Evolutionary conservation across 2,329 filamentous ascomycete genomes (phyloP).

Genomic region (Cryphonectria japonica): DNA sequence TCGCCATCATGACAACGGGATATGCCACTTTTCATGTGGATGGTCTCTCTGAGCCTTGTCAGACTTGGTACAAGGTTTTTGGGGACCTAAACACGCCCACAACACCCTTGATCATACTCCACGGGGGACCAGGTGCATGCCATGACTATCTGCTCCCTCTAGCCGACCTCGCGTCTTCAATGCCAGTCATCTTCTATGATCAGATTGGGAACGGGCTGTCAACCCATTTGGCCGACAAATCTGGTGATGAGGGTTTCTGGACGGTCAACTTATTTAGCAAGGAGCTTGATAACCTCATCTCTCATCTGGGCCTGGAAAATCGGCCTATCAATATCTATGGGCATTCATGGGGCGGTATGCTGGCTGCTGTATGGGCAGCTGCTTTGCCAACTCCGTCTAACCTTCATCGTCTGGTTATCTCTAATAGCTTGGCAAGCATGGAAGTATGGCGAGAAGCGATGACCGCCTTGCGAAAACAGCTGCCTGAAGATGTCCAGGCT

Average conservation of each 20-base stretch:
- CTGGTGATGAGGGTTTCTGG: constrained; percentile 33
- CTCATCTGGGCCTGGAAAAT: constrained; percentile 27
- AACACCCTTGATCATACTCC: constrained; percentile 31
- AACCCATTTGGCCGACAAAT: constrained; percentile 51
- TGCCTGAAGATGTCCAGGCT: constrained; percentile 33
- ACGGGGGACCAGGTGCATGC: constrained; percentile 50
- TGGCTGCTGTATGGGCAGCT: constrained; percentile 22
- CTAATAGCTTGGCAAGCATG: constrained; percentile 39
- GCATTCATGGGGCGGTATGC: constrained; percentile 27
- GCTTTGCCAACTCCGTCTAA: constrained; percentile 23
- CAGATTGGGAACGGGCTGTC: constrained; percentile 55
- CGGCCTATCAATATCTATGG: constrained; percentile 30
- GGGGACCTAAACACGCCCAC: constrained; percentile 14
- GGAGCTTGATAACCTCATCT: constrained; percentile 34
- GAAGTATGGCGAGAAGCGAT: constrained; percentile 32
- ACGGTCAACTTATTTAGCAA: constrained; percentile 33
- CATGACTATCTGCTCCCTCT: constrained; percentile 48
- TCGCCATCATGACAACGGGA: constrained; percentile 11
- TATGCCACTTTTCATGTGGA: constrained; percentile 7
- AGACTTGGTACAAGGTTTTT: constrained; percentile 26
- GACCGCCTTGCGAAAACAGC: constrained; percentile 28
- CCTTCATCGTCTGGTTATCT: constrained; percentile 37
- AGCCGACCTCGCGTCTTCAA: constrained; percentile 38
- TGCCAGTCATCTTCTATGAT: constrained; percentile 56
- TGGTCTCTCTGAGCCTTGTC: constrained; percentile 18